Evolutionary conservation across 768 basidiomycete genomes (phyloP).

Genomic region (Hemileccinum rubropunctum): DNA sequence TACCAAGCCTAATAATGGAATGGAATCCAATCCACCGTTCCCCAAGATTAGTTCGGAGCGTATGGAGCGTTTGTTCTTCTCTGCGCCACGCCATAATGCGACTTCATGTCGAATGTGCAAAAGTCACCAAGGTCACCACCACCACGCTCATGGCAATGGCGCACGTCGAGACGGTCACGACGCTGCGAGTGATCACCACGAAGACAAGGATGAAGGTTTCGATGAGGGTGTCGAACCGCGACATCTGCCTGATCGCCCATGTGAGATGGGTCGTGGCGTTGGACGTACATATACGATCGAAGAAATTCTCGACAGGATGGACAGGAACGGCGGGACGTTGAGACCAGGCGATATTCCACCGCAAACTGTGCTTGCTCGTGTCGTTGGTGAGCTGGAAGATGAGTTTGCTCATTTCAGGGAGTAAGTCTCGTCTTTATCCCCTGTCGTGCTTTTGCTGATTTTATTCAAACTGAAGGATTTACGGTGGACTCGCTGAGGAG

Average conservation of each 20-base stretch:
- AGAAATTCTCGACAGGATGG: slow-evolving; percentile 26
- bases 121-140: slow-evolving; percentile 34
- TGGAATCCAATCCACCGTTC: slow-evolving; percentile 49
- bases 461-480: slow-evolving; percentile 57
- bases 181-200: not conserved
- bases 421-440: slow-evolving; percentile 43
- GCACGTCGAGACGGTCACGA: slow-evolving; percentile 33
- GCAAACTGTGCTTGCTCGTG: slow-evolving; percentile 82
- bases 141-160: slow-evolving; percentile 41
- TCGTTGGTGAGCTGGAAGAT: slow-evolving; percentile 87
- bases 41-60: slow-evolving; percentile 79
- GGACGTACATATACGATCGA: slow-evolving; percentile 16
- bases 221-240: slow-evolving; percentile 8
- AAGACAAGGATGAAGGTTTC: slow-evolving; percentile 16
- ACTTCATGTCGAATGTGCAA: slow-evolving; percentile 65
- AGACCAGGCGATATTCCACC: slow-evolving; percentile 55
- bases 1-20: slow-evolving; percentile 29
- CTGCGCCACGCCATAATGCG: slow-evolving; percentile 71
- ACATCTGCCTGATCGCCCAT: slow-evolving; percentile 1
- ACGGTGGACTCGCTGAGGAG: slow-evolving; percentile 87
- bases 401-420: slow-evolving; percentile 95
- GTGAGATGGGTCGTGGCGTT: slow-evolving; percentile 1
- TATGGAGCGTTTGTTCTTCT: slow-evolving; percentile 80
- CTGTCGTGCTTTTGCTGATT: slow-evolving; percentile 7
- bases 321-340: slow-evolving; percentile 23